Evolutionary conservation across 768 basidiomycete species (phyloP).

Genomic region (Phanerodontia chrysosporium): DNA sequence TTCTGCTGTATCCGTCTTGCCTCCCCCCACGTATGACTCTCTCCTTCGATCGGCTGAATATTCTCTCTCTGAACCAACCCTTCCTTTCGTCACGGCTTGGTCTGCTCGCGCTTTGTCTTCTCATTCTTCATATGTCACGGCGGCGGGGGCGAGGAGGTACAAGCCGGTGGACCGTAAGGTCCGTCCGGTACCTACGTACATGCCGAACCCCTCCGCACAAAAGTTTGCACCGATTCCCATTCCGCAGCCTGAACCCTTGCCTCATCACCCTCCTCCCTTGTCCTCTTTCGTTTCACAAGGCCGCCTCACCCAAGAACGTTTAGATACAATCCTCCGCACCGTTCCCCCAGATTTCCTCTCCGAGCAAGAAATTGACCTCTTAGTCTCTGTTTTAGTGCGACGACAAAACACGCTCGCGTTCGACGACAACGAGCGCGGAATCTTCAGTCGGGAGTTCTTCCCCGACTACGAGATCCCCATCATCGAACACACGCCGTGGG

Average conservation of each 20-base stretch:
- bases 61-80: neutral
- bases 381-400: constrained; percentile 9
- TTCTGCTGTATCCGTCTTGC: neutral
- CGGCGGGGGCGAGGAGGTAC: constrained; percentile 13
- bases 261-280: constrained; percentile 11
- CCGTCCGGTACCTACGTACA: constrained; percentile 23
- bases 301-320: constrained; percentile 3
- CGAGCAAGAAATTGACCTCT: constrained; percentile 12
- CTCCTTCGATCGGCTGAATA: neutral
- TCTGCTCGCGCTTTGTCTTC: neutral
- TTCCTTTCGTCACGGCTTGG: neutral
- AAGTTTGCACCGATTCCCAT: constrained; percentile 12
- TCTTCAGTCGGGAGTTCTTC: constrained; percentile 27
- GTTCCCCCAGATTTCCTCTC: constrained; percentile 12
- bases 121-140: no score
- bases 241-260: constrained; percentile 2
- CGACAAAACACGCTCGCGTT: constrained; percentile 22
- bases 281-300: constrained; percentile 3
- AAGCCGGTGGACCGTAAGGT: constrained; percentile 27
- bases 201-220: constrained; percentile 19
- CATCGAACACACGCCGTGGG: constrained; percentile 33
- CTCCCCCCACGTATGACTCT: neutral
- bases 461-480: constrained; percentile 29
- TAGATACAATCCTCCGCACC: constrained; percentile 15
- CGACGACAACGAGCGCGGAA: constrained; percentile 26